These are phyloP conservation scores for Spizellomyces punctatus DNA, from an alignment of 192 early-diverging fungal species.

Conservation along the genomic window DNA sequence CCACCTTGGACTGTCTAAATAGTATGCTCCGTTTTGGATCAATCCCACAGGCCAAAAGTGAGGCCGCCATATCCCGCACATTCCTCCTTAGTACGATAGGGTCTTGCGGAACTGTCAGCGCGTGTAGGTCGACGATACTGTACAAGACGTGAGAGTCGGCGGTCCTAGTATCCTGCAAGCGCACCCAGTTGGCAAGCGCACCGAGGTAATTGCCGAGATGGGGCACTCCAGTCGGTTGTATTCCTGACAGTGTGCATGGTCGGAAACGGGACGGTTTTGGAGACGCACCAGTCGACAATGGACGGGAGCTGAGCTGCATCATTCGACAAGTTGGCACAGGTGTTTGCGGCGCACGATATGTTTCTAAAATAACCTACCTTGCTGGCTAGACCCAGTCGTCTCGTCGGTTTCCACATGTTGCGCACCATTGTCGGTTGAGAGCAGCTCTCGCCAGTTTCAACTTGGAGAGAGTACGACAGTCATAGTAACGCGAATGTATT, in stretches of 20 bases:
- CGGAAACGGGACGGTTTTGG: neutral
- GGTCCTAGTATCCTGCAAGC: constrained; percentile 56
- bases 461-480: too few relatives aligned
- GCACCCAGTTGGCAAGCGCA: constrained; percentile 83
- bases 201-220: constrained; percentile 96
- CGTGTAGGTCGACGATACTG: constrained; percentile 89
- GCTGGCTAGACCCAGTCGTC: too few relatives aligned
- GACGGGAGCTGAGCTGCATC: too few relatives aligned
- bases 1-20: constrained; percentile 85
- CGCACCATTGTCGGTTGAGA: too few relatives aligned
- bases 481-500: too few relatives aligned
- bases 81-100: constrained; percentile 64
- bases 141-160: constrained; percentile 55
- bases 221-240: constrained; percentile 91
- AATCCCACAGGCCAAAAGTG: constrained; percentile 83
- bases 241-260: constrained; percentile 70
- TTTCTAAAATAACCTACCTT: too few relatives aligned
- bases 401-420: too few relatives aligned
- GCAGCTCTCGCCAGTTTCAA: too few relatives aligned
- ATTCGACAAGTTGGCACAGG: too few relatives aligned
- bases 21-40: constrained; percentile 70
- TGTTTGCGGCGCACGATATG: too few relatives aligned
- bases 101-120: constrained; percentile 77
- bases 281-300: too few relatives aligned
- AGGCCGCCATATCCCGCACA: constrained; percentile 72